A percentile compares a stretch with the other conserved stretches of the same genome.
Evolutionary conservation across 345 rosid species (phyloP).

Genomic region (Lepidium africanum): DNA sequence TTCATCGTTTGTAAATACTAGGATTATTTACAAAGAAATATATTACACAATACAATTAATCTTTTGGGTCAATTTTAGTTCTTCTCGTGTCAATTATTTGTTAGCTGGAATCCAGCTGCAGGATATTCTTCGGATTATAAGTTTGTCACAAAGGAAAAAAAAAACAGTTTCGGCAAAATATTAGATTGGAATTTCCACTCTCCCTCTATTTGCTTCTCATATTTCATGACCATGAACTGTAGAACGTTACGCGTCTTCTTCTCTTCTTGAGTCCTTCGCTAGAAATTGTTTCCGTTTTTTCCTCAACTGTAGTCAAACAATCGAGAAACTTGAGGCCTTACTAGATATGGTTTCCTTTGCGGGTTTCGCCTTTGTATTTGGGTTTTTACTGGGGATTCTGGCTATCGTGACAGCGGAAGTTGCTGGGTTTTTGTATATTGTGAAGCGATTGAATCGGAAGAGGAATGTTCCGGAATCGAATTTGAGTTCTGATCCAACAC

Average conservation of each 20-base stretch:
- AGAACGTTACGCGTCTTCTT: conserved; percentile 20
- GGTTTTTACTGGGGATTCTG: conserved; percentile 41
- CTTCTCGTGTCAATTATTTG: too few species aligned
- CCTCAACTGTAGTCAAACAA: not conserved
- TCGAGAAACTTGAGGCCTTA: not conserved
- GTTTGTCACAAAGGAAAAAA: too few species aligned
- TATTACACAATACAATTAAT: too few species aligned
- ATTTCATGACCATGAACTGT: not conserved
- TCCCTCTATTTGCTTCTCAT: not conserved
- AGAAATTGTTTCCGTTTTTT: not conserved
- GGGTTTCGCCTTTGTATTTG: conserved; percentile 29
- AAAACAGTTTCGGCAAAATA: too few species aligned
- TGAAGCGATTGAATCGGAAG: conserved; percentile 36
- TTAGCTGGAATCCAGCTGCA: too few species aligned
- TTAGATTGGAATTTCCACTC: too few species aligned
- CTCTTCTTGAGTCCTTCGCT: conserved; percentile 11
- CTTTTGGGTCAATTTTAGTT: too few species aligned
- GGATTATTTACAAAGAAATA: too few species aligned
- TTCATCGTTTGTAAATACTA: too few species aligned
- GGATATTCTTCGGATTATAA: too few species aligned
- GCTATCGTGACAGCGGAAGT: conserved; percentile 31
- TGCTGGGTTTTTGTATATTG: conserved; percentile 23
- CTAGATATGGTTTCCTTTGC: conserved; percentile 24
- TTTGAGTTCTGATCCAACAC: not conserved
- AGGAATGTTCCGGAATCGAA: conserved; percentile 7